Evolutionary conservation across 495 filamentous ascomycete genomes (phyloP), one percentile per base, ranked within the genome.

Genomic region (Melanomma pulvis-pyrius): DNA sequence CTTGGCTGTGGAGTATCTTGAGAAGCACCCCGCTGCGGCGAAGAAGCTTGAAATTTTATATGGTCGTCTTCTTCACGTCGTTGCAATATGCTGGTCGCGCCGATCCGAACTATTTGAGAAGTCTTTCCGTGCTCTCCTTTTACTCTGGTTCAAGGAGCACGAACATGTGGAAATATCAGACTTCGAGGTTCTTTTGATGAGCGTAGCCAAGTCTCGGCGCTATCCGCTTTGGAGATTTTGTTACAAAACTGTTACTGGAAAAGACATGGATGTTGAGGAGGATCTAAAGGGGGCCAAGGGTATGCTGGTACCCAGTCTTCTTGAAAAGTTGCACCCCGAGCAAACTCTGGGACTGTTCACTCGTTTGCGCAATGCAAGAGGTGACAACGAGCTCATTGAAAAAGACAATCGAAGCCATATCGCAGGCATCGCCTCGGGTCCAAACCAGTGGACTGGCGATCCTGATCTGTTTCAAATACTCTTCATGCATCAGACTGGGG

Each of bases 241-340:
- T 28, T 54, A 56, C 48, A 32, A 52, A 32, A 19, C 5, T 21
- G 19, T 41, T 19, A 11, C n/a, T 1, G 24, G 25, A 1, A 34
- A 22, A 13, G 63, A 71, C 24, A 52, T 71, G 1, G 48, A 71
- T 19, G 22, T 65, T 59, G 51, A 73, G 44, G 61, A 70, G 61
- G 53, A 75, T 63, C 58, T 75, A 58, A 48, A 75, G 66, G 17
- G 67, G 53, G 26, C 67, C 70, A 13, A 47, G 3, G 36, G 49
- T 12, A 19, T 3, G 11, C 9, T 41, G 13, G 25, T 24, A 15
- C 39, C 41, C n/a, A 21, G 1, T 17, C 17, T 59, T 13, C 50
- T 62, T 46, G 13, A 46, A 8, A 8, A 12, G 1, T 11, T 71
- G 17, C 51, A 59, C 12, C 25, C 51, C 9, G 32, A 52, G 1